phyloP scores from a whole-genome alignment of 2,329 filamentous ascomycete species.

The Hawksworthiomyces lignivorus region DNA sequence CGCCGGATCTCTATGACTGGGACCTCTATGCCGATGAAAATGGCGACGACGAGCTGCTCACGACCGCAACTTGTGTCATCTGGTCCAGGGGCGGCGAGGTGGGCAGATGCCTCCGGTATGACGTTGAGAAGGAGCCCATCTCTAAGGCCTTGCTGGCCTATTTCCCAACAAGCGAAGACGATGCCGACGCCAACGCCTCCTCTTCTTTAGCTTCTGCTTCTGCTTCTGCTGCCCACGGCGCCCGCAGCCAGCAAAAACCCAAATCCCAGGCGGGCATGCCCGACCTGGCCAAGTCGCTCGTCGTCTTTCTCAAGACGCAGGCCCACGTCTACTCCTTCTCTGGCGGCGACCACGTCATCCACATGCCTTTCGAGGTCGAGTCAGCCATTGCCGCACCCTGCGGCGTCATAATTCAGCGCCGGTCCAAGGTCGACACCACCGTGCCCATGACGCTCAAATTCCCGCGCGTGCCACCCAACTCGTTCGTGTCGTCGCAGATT shows the following conservation, averaged over 20 bases:
- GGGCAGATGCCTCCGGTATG: constrained; percentile 77
- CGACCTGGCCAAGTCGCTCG: constrained; percentile 58
- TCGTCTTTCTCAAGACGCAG: constrained; percentile 87
- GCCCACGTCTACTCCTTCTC: constrained; percentile 88
- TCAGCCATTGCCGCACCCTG: constrained; percentile 73
- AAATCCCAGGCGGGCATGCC: too few relatives aligned
- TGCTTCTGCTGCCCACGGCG: too few relatives aligned
- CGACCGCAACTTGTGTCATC: constrained; percentile 67
- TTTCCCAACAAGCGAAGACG: constrained; percentile 47
- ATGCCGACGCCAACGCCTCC: not conserved
- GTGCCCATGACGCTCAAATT: constrained; percentile 47
- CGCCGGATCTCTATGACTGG: constrained; percentile 66
- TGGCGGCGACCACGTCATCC: constrained; percentile 80
- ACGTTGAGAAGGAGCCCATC: constrained; percentile 77
- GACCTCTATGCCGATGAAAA: constrained; percentile 45
- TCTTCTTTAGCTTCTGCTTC: too few relatives aligned
- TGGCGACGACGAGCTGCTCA: constrained; percentile 71
- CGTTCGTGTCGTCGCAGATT: constrained; percentile 66
- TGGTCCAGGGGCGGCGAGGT: constrained; percentile 86
- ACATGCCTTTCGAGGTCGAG: constrained; percentile 92
- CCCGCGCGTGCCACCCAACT: constrained; percentile 66
- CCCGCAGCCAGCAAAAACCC: too few relatives aligned
- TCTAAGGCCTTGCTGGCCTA: constrained; percentile 79
- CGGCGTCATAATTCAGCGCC: constrained; percentile 82
- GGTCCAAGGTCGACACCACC: constrained; percentile 45